Percentiles rank a stretch among this genome's conserved stretches.
These are phyloP conservation scores for Eutrema heterophyllum DNA, from an alignment of 345 rosid species.

Conservation along the genomic window DNA sequence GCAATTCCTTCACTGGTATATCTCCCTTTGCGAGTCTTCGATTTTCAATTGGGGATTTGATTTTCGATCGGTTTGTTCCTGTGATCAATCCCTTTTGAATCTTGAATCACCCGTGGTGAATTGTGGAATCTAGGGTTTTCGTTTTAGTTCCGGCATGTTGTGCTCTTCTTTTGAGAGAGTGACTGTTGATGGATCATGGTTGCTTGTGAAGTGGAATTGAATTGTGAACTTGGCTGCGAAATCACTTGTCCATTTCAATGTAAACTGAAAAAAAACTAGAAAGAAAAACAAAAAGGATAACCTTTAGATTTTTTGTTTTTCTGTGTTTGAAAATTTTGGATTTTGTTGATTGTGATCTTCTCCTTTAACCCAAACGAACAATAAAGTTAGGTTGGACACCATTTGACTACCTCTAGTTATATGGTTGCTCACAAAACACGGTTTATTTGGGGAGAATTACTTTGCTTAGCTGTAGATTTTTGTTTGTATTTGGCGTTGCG, in stretches of 20 bases:
- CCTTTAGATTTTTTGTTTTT: background rate
- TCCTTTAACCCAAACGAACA: background rate
- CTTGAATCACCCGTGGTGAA: background rate
- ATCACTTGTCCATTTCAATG: background rate
- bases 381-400: background rate
- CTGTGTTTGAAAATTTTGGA: background rate
- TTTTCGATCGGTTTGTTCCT: background rate
- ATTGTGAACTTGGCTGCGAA: background rate
- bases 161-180: background rate
- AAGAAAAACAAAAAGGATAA: background rate
- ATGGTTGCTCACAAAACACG: background rate
- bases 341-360: background rate
- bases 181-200: background rate
- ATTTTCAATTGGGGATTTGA: background rate
- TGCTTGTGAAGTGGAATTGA: constrained; percentile 4
- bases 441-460: background rate
- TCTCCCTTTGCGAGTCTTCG: background rate
- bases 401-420: background rate
- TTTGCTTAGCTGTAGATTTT: background rate
- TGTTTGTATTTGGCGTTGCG: background rate
- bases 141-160: background rate
- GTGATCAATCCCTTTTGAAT: constrained; percentile 1
- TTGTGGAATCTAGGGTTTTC: constrained; percentile 17
- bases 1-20: constrained; percentile 76
- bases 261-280: background rate